Base-by-base conservation (phyloP, 441 rosid genomes). In the Euphorbia schlechtendalii region DNA sequence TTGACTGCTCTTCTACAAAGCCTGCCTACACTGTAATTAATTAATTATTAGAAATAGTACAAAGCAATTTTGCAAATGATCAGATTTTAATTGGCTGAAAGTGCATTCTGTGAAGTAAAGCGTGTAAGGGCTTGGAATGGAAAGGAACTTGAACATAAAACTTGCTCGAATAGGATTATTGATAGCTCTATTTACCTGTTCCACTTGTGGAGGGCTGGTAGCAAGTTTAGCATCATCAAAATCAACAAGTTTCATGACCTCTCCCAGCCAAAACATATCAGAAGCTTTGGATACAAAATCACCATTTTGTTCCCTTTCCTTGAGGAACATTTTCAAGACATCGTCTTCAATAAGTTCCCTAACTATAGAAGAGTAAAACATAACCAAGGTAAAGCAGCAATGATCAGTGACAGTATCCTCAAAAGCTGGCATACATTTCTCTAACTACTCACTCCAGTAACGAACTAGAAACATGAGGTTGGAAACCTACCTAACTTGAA, bases 211-310 rank as follows among this genome's bases (percentile, higher is more conserved):
- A 66, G 70, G 10, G 70, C 41, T 41, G 18, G 74, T 76, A 32
- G 71, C 74, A 2, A 72, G 56, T 74, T 65, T 63, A 18, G 22
- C 61, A 53, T 65, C 75, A 66, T 66, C 81, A 64, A 58, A 48
- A 62, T 79, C 87, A 48, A 74, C 75, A 27, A 79, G 77, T 25
- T 80, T 75, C 14, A 63, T 54, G 52, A 75, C 45, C 10, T 72
- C 84, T 68, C 72, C 73, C 59, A 75, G 79, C 96, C 89, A 89
- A 52, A 92, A 76, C 64, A 72, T 69, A 69, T 90, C 98, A 66
- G 87, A 85, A 72, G 81, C 85, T 80, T 72, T 90, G 51, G 96
- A 88, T 71, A 93, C 75, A 66, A 90, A 81, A 75, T 93, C 97
- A 59, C 96, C 98, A 71, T 80, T 90, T 28, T 79, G 51, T 74